Evolutionary conservation across 2,329 filamentous ascomycete species (phyloP), one percentile per base, ranked within the genome.

Genomic region (Colletotrichum destructivum): DNA sequence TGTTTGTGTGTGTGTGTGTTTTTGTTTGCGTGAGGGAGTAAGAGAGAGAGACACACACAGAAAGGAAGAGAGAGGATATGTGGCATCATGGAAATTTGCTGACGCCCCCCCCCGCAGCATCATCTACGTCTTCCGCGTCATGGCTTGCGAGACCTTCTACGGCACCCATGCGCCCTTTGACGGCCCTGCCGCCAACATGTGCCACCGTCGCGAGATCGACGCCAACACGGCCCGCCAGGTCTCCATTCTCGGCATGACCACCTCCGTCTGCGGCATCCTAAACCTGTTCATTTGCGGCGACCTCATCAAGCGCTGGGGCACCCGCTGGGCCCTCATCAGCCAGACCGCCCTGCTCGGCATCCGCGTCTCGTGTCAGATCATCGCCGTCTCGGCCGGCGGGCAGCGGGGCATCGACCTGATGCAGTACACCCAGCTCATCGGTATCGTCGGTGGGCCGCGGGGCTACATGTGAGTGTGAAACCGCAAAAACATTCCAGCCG

Each of bases 71-170:
- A 11, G 31, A 35, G 31, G 8, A 35, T 8, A 35, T 35, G 31
- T 35, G 31, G 31, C 31, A 35, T 35, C 8, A 35, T 35, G 31
- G 8, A 9, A 35, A 35, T 9, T 11, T 35, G 8, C 31, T 35
- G 31, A 35, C 31, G 31, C n/a, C 31, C 2, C 8, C 31, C 31
- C 12, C 3, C 9, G 13, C 64, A 84, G 85, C 4, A 80, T 88
- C 5, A 81, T 92, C 56, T 92, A 92, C 79, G 90, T 91, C 31
- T 93, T 94, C 75, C 90, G 90, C 69, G 78, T 92, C 2, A 93
- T 94, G 91, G 90, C 89, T 61, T 94, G 92, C 80, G 90, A 94
- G 66, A 86, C 88, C 62, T 94, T 90, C 78, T 94, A 93, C 80
- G 82, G 85, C 46, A 82, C 83, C 2, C 88, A 93, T 75, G 84